Evolutionary conservation across 441 rosid species (phyloP).

Genomic region (Populus hybrid): DNA sequence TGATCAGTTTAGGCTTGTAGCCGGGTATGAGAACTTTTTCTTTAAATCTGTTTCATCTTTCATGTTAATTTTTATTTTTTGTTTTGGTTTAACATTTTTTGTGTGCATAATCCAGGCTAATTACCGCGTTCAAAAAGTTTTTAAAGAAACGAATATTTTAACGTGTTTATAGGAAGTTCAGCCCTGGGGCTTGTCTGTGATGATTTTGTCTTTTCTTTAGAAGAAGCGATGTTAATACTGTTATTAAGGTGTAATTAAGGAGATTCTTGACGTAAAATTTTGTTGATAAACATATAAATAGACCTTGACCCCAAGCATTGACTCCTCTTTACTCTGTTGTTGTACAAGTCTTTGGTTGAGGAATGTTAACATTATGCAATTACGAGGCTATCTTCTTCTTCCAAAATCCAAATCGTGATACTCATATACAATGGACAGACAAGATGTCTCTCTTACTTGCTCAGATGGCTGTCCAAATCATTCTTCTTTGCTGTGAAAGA

Average conservation of each 20-base stretch:
- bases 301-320: not conserved
- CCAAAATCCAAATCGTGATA: not conserved
- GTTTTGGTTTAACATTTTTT: no score
- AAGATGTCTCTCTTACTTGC: not conserved
- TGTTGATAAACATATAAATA: no score
- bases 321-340: not conserved
- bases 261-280: not conserved
- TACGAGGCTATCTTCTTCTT: not conserved
- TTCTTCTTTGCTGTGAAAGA: not conserved
- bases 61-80: not conserved
- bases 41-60: not conserved
- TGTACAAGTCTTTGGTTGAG: not conserved
- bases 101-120: not conserved
- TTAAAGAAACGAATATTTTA: no score
- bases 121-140: not conserved
- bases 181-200: not conserved
- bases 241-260: not conserved
- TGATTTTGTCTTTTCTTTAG: no score
- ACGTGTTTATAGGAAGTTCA: not conserved
- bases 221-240: no score
- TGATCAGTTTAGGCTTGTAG: constrained; percentile 54
- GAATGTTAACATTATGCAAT: not conserved
- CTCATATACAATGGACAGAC: not conserved
- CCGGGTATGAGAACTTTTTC: constrained; percentile 40
- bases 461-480: not conserved